Conservation (phyloP, 495 filamentous ascomycete species). For the Aspergillus diversus region DNA sequence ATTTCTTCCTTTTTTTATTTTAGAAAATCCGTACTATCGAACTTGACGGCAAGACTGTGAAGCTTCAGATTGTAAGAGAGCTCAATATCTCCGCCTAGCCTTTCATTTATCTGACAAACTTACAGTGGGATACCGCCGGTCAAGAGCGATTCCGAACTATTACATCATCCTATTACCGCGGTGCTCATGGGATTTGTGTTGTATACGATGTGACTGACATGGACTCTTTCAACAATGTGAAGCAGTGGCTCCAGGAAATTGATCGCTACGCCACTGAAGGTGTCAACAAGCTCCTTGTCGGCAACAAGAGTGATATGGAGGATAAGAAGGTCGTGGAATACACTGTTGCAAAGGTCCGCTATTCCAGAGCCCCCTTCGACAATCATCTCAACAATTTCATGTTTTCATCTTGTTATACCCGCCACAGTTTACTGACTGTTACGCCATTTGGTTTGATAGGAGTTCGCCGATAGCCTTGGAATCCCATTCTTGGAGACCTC, state of each 20-base stretch:
- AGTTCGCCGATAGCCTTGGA: slow-evolving; percentile 97
- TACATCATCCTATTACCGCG: slow-evolving; percentile 99
- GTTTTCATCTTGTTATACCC: neutral
- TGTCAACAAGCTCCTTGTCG: slow-evolving; percentile 97
- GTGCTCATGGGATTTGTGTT: slow-evolving; percentile 97
- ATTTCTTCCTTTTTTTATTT: slow-evolving; percentile 23
- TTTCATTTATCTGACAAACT: slow-evolving; percentile 19
- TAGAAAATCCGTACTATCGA: slow-evolving; percentile 99
- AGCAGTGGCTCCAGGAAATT: slow-evolving; percentile 99
- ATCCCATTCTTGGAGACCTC: slow-evolving; percentile 99
- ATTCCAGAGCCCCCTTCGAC: neutral
- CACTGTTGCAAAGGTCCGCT: slow-evolving; percentile 92
- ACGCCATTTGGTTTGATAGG: slow-evolving; percentile 54
- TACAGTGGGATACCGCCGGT: slow-evolving; percentile 96
- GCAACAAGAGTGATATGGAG: slow-evolving; percentile 99
- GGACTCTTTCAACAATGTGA: slow-evolving; percentile 99
- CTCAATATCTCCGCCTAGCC: neutral
- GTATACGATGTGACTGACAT: slow-evolving; percentile 99
- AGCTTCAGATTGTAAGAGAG: slow-evolving; percentile 91
- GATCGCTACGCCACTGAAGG: slow-evolving; percentile 98
- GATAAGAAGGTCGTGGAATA: slow-evolving; percentile 99
- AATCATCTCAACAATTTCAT: neutral
- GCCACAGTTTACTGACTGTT: slow-evolving; percentile 22
- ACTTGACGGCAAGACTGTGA: slow-evolving; percentile 98
- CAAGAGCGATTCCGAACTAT: slow-evolving; percentile 99